These are phyloP conservation scores for Ophiosphaerella herpotricha DNA, from an alignment of 2,329 filamentous ascomycete genomes.

Conservation along the genomic window DNA sequence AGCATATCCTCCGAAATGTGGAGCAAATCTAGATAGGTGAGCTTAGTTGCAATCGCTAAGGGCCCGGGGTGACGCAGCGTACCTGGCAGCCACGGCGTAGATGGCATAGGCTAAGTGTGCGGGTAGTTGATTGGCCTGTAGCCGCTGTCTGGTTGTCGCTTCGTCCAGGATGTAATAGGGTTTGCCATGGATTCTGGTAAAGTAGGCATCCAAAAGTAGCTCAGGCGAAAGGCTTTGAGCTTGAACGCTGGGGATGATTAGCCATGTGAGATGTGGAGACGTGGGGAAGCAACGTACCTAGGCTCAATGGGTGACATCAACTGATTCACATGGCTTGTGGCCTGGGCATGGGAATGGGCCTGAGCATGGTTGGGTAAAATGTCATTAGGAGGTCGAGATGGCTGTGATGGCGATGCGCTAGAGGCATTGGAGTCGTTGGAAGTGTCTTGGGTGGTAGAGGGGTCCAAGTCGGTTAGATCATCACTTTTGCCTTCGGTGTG, in stretches of 20 bases:
- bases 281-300: constrained; percentile 29
- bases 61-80: constrained; percentile 39
- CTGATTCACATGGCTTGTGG: constrained; percentile 33
- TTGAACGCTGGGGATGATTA: constrained; percentile 33
- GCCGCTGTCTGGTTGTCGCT: constrained; percentile 69
- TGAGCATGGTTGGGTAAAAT: constrained; percentile 26
- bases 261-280: constrained; percentile 11
- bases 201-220: constrained; percentile 76
- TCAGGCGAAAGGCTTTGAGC: constrained; percentile 61
- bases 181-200: constrained; percentile 77
- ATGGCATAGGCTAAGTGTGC: constrained; percentile 58
- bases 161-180: constrained; percentile 84
- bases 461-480: constrained; percentile 34
- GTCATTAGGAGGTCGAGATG: constrained; percentile 29
- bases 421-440: constrained; percentile 24
- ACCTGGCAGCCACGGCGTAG: constrained; percentile 54
- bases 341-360: neutral
- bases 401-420: constrained; percentile 22
- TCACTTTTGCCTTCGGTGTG: constrained; percentile 60
- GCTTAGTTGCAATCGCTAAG: constrained; percentile 55
- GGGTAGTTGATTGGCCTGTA: constrained; percentile 70
- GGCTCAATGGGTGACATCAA: constrained; percentile 46
- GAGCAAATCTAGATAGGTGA: constrained; percentile 63
- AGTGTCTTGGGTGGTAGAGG: constrained; percentile 26
- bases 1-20: constrained; percentile 68